Percentiles rank a stretch among this genome's conserved stretches.
phyloP scores from a whole-genome alignment of 1,284 basidiomycete species.

The Laetiporus sulphureus region DNA sequence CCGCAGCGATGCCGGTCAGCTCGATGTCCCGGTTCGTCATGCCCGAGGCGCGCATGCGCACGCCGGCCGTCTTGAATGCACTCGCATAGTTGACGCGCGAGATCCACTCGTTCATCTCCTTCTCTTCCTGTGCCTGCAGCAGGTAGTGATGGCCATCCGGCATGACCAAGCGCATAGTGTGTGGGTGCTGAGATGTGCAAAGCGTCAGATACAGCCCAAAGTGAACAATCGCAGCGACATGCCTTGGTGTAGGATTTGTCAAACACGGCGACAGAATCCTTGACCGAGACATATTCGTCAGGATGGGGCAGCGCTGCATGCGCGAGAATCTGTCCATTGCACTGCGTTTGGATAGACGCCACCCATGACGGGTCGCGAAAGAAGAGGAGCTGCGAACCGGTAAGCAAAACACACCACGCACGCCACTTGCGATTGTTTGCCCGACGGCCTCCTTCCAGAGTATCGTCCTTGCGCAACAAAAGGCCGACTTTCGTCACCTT shows the following conservation, averaged over 20 bases:
- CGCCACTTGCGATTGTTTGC: constrained; percentile 82
- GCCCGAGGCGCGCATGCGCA: constrained; percentile 73
- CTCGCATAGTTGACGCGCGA: constrained; percentile 92
- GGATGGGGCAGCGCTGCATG: constrained; percentile 67
- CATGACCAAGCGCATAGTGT: constrained; percentile 78
- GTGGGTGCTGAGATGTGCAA: constrained; percentile 16
- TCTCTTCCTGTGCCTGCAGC: constrained; percentile 67
- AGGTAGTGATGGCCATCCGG: constrained; percentile 77
- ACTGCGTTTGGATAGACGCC: constrained; percentile 46
- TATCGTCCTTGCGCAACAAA: constrained; percentile 81
- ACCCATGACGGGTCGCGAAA: constrained; percentile 83
- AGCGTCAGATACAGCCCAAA: too few relatives aligned
- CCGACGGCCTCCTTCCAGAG: constrained; percentile 72
- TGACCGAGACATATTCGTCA: constrained; percentile 82
- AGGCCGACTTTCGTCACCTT: constrained; percentile 81
- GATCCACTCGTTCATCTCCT: constrained; percentile 90
- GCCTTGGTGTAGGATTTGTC: constrained; percentile 78
- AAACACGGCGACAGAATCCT: constrained; percentile 72
- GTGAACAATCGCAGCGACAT: constrained; percentile 11
- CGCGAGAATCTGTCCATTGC: constrained; percentile 38
- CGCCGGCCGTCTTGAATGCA: constrained; percentile 82
- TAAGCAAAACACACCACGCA: constrained; percentile 81
- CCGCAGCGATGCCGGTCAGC: constrained; percentile 77
- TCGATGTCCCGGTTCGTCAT: constrained; percentile 68
- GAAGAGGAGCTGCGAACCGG: constrained; percentile 86